Evolutionary conservation across 306 rosid genomes (phyloP), one percentile per base, ranked within the genome.

Genomic region (Dryas alaskensis): DNA sequence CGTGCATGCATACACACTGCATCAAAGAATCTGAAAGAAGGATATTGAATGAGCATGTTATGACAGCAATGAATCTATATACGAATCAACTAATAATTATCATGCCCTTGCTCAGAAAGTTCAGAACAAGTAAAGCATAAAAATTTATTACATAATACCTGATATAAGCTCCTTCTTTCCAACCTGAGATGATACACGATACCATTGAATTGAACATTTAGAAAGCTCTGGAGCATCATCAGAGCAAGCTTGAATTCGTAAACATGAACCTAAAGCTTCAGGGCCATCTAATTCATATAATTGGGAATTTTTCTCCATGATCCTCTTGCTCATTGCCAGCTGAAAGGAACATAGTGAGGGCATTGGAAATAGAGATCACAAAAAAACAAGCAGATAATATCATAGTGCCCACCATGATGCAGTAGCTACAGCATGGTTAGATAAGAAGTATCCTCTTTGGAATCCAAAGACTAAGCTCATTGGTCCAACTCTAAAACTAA

Each of bases 201-300:
- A 83, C 98, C 98, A 92, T 74, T 88, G 94, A 84, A 92, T 84
- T 57, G 80, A 82, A 81, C 94, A 87, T 37, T 73, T 78, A 64
- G 90, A 90, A 73, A 90, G 84, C 19, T 87, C 89, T 12, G 89
- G 94, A 22, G 87, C 83, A 65, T 76, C 66, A 69, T 80, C 87
- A 65, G 89, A 85, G 82, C 83, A 88, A 70, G 96, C 79, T 60
- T 85, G 88, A 83, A 92, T 87, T 62, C 70, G 74, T 77, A 92
- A 84, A 87, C 75, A 92, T 64, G 98, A 92, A 78, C 96, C 96
- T 77, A 92, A 82, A n/a, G 75, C 81, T 79, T 92, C 98, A 52
- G 82, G 51, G 66, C 98, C 98, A 74, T 90, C 98, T 76, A 92
- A 66, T 67, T 88, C 92, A 72, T 79, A 92, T 42, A 82, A 77